Evolutionary conservation across 371 early-diverging fungal genomes (phyloP), one percentile per base, ranked within the genome.

Genomic region (Mycotypha africana): DNA sequence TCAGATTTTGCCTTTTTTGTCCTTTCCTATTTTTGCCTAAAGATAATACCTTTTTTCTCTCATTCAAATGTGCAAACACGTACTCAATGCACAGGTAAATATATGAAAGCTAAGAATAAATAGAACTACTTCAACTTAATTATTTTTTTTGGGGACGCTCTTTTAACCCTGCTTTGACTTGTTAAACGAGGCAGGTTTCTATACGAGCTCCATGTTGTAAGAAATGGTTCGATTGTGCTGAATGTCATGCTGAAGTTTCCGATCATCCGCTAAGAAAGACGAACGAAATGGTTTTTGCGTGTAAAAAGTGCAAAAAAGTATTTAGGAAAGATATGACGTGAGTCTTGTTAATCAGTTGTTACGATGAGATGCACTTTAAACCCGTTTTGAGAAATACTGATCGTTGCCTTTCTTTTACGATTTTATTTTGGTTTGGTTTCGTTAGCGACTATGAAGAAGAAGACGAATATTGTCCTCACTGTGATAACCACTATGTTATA

Each of bases 391-490:
- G n/a, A n/a, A n/a, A n/a, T n/a, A n/a, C n/a, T n/a, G n/a, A 19
- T 12, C 17, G 8, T 7, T 15, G 8, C 1, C 12, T 3, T 6
- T 20, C 12, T 34, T 17, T 45, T 28, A 20, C 38, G 34, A 12
- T 1, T 30, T 3, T 19, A 6, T 17, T 9, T 20, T 28, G n/a
- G 16, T 6, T 14, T 31, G 20, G 15, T 16, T 2, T 19, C 17
- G 4, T 8, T 52, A 88, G 86, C 21, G 85, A 91, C 45, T 93
- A 84, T 58, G 95, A 95, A 38, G 94, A 94, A 41, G 79, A 84
- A 35, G 98, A 97, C 65, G 98, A 96, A 64, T 97, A 83, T 66
- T 97, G 98, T 54, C 98, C 98, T 20, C 88, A 93, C 57, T 97
- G 98, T 69, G 98, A 96, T 61, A 97, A 97, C 68, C 89, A 95